These are phyloP conservation scores for Ceratobasidium sp. DNA, from an alignment of 1,284 basidiomycete species.

Conservation along the genomic window DNA sequence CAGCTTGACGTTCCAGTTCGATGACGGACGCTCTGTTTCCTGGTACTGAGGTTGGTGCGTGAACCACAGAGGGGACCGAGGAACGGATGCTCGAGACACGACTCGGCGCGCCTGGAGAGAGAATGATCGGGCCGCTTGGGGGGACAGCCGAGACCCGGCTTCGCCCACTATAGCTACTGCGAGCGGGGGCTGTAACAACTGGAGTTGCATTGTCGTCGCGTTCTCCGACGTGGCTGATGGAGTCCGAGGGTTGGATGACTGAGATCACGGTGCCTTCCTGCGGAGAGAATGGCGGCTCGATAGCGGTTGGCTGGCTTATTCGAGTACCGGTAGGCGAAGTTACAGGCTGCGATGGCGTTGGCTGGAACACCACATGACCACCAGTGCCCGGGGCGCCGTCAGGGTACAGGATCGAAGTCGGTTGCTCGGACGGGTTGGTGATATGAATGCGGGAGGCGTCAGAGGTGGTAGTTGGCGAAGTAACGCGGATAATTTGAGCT, in stretches of 20 bases:
- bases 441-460: slow-evolving; percentile 32
- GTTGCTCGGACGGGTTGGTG: slow-evolving; percentile 9
- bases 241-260: slow-evolving; percentile 24
- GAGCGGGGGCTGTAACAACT: neutral
- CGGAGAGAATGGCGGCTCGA: slow-evolving; percentile 16
- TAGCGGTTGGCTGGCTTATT: slow-evolving; percentile 19
- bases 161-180: slow-evolving; percentile 8
- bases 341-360: neutral
- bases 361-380: slow-evolving; percentile 14
- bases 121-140: slow-evolving; percentile 17
- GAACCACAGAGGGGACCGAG: slow-evolving; percentile 1
- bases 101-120: slow-evolving; percentile 8
- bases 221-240: slow-evolving; percentile 20
- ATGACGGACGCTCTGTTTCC: slow-evolving; percentile 34
- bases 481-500: slow-evolving; percentile 28
- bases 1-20: slow-evolving; percentile 32
- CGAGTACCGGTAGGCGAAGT: slow-evolving; percentile 12
- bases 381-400: neutral
- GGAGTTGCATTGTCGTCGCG: slow-evolving; percentile 24
- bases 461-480: slow-evolving; percentile 28
- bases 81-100: slow-evolving; percentile 12
- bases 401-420: slow-evolving; percentile 23
- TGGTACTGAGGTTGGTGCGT: slow-evolving; percentile 5
- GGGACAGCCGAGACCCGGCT: slow-evolving; percentile 5
- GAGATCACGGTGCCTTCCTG: slow-evolving; percentile 19